Conservation (phyloP, 192 early-diverging fungal genomes). For the Entomortierella parvispora region DNA sequence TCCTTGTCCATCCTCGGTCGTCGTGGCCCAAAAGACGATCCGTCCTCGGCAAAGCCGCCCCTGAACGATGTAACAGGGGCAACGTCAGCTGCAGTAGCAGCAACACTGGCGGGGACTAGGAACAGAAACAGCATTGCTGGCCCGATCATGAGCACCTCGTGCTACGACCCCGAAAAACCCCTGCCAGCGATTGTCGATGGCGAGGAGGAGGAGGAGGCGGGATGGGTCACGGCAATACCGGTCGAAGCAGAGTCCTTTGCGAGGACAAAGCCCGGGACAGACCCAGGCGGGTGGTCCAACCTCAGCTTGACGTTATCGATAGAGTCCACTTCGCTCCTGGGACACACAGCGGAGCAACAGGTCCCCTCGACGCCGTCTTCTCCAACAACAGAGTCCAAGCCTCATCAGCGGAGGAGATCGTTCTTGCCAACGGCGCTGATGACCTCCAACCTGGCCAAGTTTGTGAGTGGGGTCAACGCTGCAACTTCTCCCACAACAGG, state of each 20-base stretch:
- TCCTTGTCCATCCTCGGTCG: background rate
- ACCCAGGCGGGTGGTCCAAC: background rate
- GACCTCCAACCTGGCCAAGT: conserved; percentile 42
- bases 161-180: conserved; percentile 13
- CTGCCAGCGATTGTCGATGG: conserved; percentile 11
- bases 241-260: background rate
- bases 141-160: background rate
- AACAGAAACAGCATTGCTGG: background rate
- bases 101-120: no score
- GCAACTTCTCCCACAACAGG: conserved; percentile 6
- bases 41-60: no score
- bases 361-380: background rate
- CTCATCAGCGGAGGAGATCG: conserved; percentile 30
- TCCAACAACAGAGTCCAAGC: background rate
- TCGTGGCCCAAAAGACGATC: background rate
- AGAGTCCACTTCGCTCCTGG: no score
- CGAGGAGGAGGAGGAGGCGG: background rate
- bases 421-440: conserved; percentile 30
- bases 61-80: no score
- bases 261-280: no score
- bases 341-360: background rate
- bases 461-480: conserved; percentile 17
- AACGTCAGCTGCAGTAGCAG: no score
- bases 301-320: background rate
- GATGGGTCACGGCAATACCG: background rate